phyloP scores from a whole-genome alignment of 2,329 filamentous ascomycete species.

The Coniella vitis region DNA sequence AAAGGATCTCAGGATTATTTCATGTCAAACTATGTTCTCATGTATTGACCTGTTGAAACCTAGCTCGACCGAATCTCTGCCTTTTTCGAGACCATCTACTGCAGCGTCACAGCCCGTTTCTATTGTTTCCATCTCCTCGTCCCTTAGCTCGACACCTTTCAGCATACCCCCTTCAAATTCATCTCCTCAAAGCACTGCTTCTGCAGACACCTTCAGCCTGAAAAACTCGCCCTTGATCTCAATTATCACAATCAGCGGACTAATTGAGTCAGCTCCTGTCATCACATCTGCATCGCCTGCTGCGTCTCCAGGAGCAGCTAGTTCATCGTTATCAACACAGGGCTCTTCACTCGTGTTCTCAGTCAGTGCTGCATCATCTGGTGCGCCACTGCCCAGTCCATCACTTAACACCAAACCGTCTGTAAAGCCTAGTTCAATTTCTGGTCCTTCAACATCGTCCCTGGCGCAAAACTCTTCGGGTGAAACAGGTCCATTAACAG shows the following conservation, averaged over 20 bases:
- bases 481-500: neutral
- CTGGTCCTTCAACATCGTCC: neutral
- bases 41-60: neutral
- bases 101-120: neutral
- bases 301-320: neutral
- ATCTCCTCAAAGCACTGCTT: neutral
- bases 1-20: neutral
- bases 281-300: neutral
- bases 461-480: neutral
- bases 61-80: neutral
- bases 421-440: neutral
- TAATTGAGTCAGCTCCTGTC: neutral
- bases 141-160: neutral
- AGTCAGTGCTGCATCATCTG: too few species aligned
- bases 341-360: too few species aligned
- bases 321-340: too few species aligned
- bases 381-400: too few species aligned
- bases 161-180: neutral
- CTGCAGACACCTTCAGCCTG: neutral
- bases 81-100: neutral
- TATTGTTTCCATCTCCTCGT: neutral
- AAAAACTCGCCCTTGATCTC: neutral
- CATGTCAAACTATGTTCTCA: neutral
- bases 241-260: too few species aligned
- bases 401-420: neutral